Base-by-base conservation (phyloP, 2,329 filamentous ascomycete species). In the Orbilia quercus region DNA sequence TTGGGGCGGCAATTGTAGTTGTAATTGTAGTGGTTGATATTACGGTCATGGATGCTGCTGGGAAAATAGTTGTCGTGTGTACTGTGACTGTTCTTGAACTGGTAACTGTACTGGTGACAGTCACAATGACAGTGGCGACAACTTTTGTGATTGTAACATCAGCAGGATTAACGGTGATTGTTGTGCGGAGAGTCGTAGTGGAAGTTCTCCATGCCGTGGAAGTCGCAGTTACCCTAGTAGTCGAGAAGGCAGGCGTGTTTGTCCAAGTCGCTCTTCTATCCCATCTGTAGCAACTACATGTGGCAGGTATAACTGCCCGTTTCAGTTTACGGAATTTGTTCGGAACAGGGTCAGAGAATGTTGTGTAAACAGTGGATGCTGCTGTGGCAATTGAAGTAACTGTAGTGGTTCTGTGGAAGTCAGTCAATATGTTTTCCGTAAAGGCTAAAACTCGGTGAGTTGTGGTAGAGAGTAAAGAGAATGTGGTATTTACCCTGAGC, bases 171-270 rank as follows among this genome's bases (percentile, higher is more conserved):
- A 23, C 18, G 9, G 44, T 47, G 6, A 47, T 47, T 23, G 44
- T 47, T 11, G 44, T 47, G 6, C 44, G n/a, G 9, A 12, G 2
- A 2, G 44, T 47, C 2, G 16, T 47, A 12, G 44, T 47, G 9
- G n/a, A 9, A 18, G 44, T 47, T 20, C 9, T 20, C n/a, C 16
- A 20, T 20, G 44, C 4, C 22, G 44, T 20, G 44, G 18, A 9
- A 9, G 44, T 47, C 2, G 44, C 44, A 47, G 44, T 47, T 18
- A 47, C 38, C n/a, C 38, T 47, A 47, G 44, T 47, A 11, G 16
- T 47, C 6, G 44, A 23, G 20, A 11, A 16, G 6, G 16, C 44
- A 5, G 44, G 38, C 4, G 38, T 47, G 5, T 12, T 47, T 2
- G 44, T 47, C 4, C 9, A 23, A 11, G 44, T 47, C 22, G 5